phyloP scores from a whole-genome alignment of 2,329 filamentous ascomycete genomes.

The Fusarium nematophilum region DNA sequence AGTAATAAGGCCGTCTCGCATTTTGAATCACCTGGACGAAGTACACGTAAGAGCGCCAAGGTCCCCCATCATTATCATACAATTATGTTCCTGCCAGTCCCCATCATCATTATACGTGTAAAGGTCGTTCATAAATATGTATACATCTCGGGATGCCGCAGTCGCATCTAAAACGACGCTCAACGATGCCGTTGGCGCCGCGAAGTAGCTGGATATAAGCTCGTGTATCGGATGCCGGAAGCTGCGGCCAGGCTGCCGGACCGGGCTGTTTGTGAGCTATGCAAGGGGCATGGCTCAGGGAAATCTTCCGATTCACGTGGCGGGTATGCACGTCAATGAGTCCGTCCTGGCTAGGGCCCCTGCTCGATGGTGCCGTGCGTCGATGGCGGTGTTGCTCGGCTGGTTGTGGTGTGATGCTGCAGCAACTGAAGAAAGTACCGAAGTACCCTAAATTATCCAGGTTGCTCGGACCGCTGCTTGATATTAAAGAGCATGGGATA shows the following conservation, averaged over 20 bases:
- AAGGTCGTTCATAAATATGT: constrained; percentile 26
- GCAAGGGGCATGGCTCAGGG: constrained; percentile 13
- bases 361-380: constrained; percentile 17
- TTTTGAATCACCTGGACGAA: not conserved
- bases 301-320: constrained; percentile 30
- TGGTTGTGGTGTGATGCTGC: constrained; percentile 4
- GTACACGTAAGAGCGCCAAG: not conserved
- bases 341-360: constrained; percentile 17
- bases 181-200: not conserved
- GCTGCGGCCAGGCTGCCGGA: not conserved
- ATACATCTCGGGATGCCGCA: not conserved
- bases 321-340: constrained; percentile 25
- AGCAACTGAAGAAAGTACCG: not conserved
- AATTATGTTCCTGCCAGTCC: not conserved
- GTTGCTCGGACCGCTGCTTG: not conserved
- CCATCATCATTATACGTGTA: constrained; percentile 28
- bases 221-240: not conserved
- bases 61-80: constrained; percentile 12
- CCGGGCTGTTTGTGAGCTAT: constrained; percentile 6
- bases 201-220: not conserved
- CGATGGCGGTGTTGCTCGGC: not conserved
- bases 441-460: not conserved
- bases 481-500: constrained; percentile 79
- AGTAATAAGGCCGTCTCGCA: not conserved
- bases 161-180: not conserved